Evolutionary conservation across 2,329 filamentous ascomycete genomes (phyloP), one percentile per base, ranked within the genome.

Genomic region (Venturia oleaginea): DNA sequence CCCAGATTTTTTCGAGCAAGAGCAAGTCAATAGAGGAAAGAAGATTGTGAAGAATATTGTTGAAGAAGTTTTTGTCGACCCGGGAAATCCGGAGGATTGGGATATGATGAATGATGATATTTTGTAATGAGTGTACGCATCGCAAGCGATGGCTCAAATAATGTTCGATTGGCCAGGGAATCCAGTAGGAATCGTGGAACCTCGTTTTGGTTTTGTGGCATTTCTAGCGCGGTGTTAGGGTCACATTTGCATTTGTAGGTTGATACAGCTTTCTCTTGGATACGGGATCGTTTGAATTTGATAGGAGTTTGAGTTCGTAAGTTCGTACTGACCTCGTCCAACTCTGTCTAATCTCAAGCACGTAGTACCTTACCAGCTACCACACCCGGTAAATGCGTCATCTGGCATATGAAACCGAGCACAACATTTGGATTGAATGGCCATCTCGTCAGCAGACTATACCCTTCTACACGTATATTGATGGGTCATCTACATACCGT

Each of bases 51-150:
- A 62, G 24, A 54, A 38, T 27, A 17, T 62, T 43, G 32, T 54
- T 54, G 61, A 48, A 17, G 46, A 48, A 42, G 42, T 54, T 32
- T 11, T 34, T 32, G 17, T 51, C 11, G 40, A 48, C 8, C n/a
- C 61, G 5, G 42, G 32, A 24, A 46, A 19, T 48, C 22, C 32
- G 5, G 61, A 62, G 24, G 61, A 62, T 51, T 48, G 40, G 61
- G 42, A 43, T 32, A 62, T 62, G 61, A 62, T 46, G 61, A 54
- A 54, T 62, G 61, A 62, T 62, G 61, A 62, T 30, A 24, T 62
- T 48, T 62, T 62, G 42, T 62, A 54, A 34, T 19, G 22, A 27
- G 46, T 15, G 4, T 51, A 13, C 22, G 22, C 22, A 27, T 51
- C 46, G 24, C 46, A 27, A 51, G 46, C 24, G 46, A 27, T 27